These are phyloP conservation scores for Peltaster fructicola DNA, from an alignment of 2,329 filamentous ascomycete species.

Conservation along the genomic window DNA sequence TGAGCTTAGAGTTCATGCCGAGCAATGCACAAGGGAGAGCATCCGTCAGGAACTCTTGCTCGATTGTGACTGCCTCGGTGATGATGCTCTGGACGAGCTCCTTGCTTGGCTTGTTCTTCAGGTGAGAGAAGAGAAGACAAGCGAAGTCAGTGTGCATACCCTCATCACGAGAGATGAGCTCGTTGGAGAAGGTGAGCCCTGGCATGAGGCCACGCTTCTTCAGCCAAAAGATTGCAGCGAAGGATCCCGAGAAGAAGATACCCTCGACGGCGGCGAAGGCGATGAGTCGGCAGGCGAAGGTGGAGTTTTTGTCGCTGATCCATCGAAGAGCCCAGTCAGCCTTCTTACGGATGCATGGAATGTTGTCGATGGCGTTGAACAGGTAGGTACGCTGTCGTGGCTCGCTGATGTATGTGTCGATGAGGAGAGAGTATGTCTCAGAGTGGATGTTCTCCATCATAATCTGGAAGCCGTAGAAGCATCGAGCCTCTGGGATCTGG, in stretches of 20 bases:
- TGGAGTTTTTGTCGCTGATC: conserved; percentile 87
- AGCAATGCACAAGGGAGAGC: conserved; percentile 83
- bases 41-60: conserved; percentile 96
- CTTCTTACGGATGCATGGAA: conserved; percentile 96
- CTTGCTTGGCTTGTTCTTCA: conserved; percentile 78
- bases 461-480: conserved; percentile 99
- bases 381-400: conserved; percentile 82
- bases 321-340: conserved; percentile 92
- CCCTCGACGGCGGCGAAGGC: conserved; percentile 96
- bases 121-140: conserved; percentile 91
- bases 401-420: conserved; percentile 99
- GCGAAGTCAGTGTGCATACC: conserved; percentile 99
- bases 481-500: conserved; percentile 91
- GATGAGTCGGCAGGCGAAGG: conserved; percentile 86
- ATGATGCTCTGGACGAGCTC: conserved; percentile 74
- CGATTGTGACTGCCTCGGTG: conserved; percentile 79
- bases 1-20: conserved; percentile 91
- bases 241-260: conserved; percentile 98
- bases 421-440: conserved; percentile 96
- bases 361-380: conserved; percentile 98
- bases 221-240: conserved; percentile 98
- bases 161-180: conserved; percentile 98
- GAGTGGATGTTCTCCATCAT: conserved; percentile 99
- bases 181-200: conserved; percentile 96
- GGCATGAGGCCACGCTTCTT: conserved; percentile 99